A percentile compares a stretch with the other conserved stretches of the same genome.
Evolutionary conservation across 2,329 filamentous ascomycete genomes (phyloP).

Genomic region (Arthrobotrys sinensis): DNA sequence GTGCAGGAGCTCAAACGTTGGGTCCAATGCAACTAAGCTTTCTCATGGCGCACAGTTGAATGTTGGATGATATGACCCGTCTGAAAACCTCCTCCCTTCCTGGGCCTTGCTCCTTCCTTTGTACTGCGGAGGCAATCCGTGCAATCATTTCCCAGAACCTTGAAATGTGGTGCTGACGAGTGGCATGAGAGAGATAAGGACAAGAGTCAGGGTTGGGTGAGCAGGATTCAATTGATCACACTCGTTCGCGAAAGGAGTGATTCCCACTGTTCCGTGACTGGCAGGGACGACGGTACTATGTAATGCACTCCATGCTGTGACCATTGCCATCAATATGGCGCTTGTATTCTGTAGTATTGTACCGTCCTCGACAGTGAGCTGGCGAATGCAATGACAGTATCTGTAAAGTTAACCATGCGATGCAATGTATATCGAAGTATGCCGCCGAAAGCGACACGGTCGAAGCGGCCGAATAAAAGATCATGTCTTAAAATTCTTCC

Average conservation of each 20-base stretch:
- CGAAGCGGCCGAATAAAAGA: constrained; percentile 34
- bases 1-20: not conserved
- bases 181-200: constrained; percentile 39
- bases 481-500: constrained; percentile 34
- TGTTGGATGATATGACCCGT: constrained; percentile 17
- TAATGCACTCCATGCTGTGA: not conserved
- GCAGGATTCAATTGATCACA: constrained; percentile 19
- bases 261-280: constrained; percentile 20
- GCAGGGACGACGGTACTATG: not conserved
- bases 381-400: constrained; percentile 1
- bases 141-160: constrained; percentile 37
- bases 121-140: constrained; percentile 32
- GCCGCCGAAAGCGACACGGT: constrained; percentile 45
- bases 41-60: constrained; percentile 9
- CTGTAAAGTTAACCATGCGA: constrained; percentile 2
- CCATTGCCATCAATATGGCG: not conserved
- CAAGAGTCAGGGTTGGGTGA: constrained; percentile 25
- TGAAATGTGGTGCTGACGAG: constrained; percentile 36
- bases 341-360: not conserved
- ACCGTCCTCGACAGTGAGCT: constrained; percentile 23
- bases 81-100: constrained; percentile 23
- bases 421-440: constrained; percentile 34
- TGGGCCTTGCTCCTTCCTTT: constrained; percentile 20
- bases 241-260: constrained; percentile 15
- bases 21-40: constrained; percentile 36